A percentile compares a stretch with the other conserved stretches of the same genome.
Conservation (phyloP, 805 yeast species). For the Myxozyma kluyveri region DNA sequence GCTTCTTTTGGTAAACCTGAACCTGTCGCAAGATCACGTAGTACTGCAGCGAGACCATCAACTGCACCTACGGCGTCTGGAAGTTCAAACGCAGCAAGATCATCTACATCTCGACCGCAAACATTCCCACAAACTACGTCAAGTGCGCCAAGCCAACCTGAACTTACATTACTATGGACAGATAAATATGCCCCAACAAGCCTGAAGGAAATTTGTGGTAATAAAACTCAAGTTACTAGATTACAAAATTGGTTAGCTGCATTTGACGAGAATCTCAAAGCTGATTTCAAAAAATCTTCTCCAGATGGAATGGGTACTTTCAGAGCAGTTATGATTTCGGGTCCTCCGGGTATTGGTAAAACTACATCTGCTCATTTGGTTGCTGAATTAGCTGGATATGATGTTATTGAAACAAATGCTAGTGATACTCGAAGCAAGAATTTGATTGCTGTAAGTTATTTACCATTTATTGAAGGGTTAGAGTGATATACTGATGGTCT, state of each 20-base stretch:
- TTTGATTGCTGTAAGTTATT: slow-evolving; percentile 48
- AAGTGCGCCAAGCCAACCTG: not conserved
- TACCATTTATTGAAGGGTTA: too few relatives aligned
- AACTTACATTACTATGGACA: slow-evolving; percentile 67
- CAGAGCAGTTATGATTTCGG: slow-evolving; percentile 83
- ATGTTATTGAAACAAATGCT: slow-evolving; percentile 83
- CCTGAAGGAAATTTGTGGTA: slow-evolving; percentile 82
- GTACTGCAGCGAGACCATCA: not conserved
- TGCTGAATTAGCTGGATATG: slow-evolving; percentile 75
- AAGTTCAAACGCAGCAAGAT: not conserved
- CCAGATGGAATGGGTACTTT: slow-evolving; percentile 65
- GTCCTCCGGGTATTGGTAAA: slow-evolving; percentile 94
- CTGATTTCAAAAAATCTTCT: slow-evolving; percentile 56
- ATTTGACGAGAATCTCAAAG: slow-evolving; percentile 63
- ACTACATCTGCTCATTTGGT: slow-evolving; percentile 86
- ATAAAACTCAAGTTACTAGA: slow-evolving; percentile 67
- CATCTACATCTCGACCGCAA: not conserved
- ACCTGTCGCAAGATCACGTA: slow-evolving; percentile 3
- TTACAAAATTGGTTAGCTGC: slow-evolving; percentile 69
- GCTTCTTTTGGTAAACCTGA: slow-evolving; percentile 44
- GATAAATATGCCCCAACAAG: slow-evolving; percentile 83
- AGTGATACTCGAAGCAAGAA: slow-evolving; percentile 83
- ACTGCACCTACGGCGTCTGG: not conserved
- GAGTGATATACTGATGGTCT: not conserved
- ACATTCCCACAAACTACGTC: not conserved